A percentile compares a stretch with the other conserved stretches of the same genome.
These are phyloP conservation scores for Volvariella volvacea DNA, from an alignment of 1,284 basidiomycete species.

Conservation along the genomic window DNA sequence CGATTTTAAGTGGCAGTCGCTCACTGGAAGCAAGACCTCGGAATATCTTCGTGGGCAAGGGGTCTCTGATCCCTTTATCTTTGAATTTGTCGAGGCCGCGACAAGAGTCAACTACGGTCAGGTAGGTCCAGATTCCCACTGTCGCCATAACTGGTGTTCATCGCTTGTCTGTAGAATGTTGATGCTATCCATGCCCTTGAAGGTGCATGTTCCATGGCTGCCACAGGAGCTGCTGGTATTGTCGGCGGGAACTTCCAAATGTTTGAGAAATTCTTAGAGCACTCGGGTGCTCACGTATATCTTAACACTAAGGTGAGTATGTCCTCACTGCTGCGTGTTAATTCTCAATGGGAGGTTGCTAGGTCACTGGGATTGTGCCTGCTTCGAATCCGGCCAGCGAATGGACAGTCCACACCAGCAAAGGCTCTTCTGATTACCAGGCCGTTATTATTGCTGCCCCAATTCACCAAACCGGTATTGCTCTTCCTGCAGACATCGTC, in stretches of 20 bases:
- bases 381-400: conserved; percentile 26
- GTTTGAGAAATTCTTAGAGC: conserved; percentile 76
- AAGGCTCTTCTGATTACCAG: conserved; percentile 44
- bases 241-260: conserved; percentile 82
- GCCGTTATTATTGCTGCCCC: conserved; percentile 76
- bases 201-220: conserved; percentile 69
- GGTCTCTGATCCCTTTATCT: conserved; percentile 53
- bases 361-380: conserved; percentile 48
- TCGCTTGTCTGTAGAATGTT: conserved; percentile 41
- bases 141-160: not conserved
- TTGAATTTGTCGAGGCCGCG: conserved; percentile 79
- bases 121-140: conserved; percentile 31
- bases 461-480: conserved; percentile 56
- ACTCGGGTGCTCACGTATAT: conserved; percentile 61
- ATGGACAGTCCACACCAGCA: conserved; percentile 44
- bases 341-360: not conserved
- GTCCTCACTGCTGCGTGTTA: not conserved
- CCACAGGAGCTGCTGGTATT: conserved; percentile 62
- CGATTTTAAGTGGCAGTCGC: conserved; percentile 45
- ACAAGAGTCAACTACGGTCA: conserved; percentile 90
- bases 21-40: conserved; percentile 46
- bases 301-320: conserved; percentile 61
- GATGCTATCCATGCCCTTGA: conserved; percentile 78
- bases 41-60: conserved; percentile 57
- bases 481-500: conserved; percentile 38